phyloP scores from a whole-genome alignment of 2,329 filamentous ascomycete genomes.

The Cercospora sesami region DNA sequence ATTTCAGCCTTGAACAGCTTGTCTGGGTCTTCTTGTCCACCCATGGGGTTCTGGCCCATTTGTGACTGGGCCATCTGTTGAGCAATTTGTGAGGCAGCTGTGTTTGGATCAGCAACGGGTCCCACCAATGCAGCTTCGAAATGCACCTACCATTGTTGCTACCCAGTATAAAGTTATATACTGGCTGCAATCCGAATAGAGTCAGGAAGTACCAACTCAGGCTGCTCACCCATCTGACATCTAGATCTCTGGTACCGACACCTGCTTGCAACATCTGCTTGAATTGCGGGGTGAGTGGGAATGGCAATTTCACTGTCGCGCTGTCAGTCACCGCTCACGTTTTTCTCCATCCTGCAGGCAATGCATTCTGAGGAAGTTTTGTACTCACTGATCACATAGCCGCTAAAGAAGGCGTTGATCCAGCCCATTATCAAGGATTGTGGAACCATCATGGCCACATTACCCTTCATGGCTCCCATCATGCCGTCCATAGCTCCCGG shows the following conservation, averaged over 20 bases:
- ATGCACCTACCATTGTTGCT: conserved; percentile 81
- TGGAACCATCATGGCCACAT: conserved; percentile 99
- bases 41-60: conserved; percentile 72
- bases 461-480: conserved; percentile 99
- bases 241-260: conserved; percentile 91
- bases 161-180: conserved; percentile 95
- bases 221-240: conserved; percentile 97
- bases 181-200: conserved; percentile 91
- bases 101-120: conserved; percentile 4
- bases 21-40: conserved; percentile 88
- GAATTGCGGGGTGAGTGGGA: conserved; percentile 97
- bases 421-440: conserved; percentile 99
- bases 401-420: conserved; percentile 99
- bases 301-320: conserved; percentile 81
- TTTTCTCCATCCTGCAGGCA: neutral
- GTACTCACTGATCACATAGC: conserved; percentile 86
- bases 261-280: conserved; percentile 99
- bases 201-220: conserved; percentile 99
- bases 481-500: conserved; percentile 98
- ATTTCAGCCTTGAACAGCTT: conserved; percentile 92
- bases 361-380: neutral
- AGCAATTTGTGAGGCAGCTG: conserved; percentile 87
- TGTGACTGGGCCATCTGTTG: conserved; percentile 69
- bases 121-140: neutral
- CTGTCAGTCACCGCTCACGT: neutral